phyloP scores from a whole-genome alignment of 2,329 filamentous ascomycete genomes.

The Zopfia rhizophila region DNA sequence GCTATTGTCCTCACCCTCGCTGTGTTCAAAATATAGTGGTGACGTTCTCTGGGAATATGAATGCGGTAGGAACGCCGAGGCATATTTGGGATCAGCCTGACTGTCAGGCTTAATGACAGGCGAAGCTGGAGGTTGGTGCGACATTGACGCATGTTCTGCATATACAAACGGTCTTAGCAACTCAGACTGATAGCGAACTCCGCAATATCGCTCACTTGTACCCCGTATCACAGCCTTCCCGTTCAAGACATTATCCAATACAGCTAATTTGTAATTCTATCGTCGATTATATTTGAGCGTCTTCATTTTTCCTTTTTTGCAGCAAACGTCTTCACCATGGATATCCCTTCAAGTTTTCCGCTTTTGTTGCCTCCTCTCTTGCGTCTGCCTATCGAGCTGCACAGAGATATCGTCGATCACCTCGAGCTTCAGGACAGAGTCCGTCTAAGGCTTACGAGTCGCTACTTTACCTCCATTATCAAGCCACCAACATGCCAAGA shows the following conservation, averaged over 20 bases:
- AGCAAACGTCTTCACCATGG: conserved; percentile 20
- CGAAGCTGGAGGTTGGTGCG: conserved; percentile 4
- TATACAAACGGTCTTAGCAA: background rate
- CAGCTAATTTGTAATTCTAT: background rate
- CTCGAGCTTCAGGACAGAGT: conserved; percentile 34
- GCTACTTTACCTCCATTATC: conserved; percentile 32
- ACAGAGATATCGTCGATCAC: conserved; percentile 30
- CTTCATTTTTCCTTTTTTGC: background rate
- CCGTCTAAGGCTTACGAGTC: conserved; percentile 27
- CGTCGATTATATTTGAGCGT: background rate
- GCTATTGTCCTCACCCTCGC: no score
- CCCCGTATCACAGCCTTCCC: conserved; percentile 15
- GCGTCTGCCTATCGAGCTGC: conserved; percentile 38
- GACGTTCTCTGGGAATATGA: no score
- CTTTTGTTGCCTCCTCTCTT: conserved; percentile 26
- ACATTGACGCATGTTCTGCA: background rate
- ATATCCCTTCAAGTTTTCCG: no score
- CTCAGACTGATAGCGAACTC: conserved; percentile 1
- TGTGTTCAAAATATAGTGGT: no score
- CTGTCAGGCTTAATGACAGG: conserved; percentile 1
- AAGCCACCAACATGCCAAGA: conserved; percentile 29
- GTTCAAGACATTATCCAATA: background rate
- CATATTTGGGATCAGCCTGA: background rate
- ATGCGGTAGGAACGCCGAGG: background rate
- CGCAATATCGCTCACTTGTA: conserved; percentile 18